Evolutionary conservation across 441 rosid genomes (phyloP), one percentile per base, ranked within the genome.

Genomic region (Viola pubescens): DNA sequence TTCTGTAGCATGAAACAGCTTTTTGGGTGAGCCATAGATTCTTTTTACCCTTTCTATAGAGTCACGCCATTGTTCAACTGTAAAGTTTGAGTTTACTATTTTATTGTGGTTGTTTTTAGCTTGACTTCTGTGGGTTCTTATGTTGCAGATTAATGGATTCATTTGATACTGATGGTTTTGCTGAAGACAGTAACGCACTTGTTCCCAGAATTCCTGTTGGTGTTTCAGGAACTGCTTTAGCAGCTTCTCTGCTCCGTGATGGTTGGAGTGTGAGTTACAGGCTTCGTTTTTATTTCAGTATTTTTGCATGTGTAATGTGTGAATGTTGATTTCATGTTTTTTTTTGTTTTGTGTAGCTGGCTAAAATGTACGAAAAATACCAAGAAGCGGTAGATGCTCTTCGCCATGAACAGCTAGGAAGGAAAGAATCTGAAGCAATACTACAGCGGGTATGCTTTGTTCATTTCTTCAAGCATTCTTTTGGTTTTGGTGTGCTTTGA

Each of bases 351-450:
- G 3, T 26, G 3, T 68, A 94, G 98, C 81, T 94, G 63, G 90
- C 88, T 53, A 94, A 88, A 81, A 90, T 94, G 80, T 94, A 94
- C 67, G 82, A 83, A 64, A 94, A 88, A 63, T 94, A 94, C 77
- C 99, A 94, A 78, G 99, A 94, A 81, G 97, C 97, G 45, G 81
- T 86, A 68, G 99, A 94, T 86, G 97, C 99, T 46, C 58, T 85
- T 71, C 85, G 91, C 63, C 99, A 94, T 73, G 99, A 94, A 73
- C 96, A 86, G 67, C 71, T 94, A 72, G 99, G 99, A 61, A 81
- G 97, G 75, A 90, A 82, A 79, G 99, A 94, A 69, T 79, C 96
- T 37, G 99, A 94, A 82, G 78, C 85, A 48, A 74, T 88, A 55
- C 75, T 94, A 52, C 99, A 94, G 68, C 84, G 97, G 83, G 98